Percentiles rank a stretch among this genome's conserved stretches.
These are phyloP conservation scores for Petrea volubilis DNA, from an alignment of 257 asterid species.

Conservation along the genomic window DNA sequence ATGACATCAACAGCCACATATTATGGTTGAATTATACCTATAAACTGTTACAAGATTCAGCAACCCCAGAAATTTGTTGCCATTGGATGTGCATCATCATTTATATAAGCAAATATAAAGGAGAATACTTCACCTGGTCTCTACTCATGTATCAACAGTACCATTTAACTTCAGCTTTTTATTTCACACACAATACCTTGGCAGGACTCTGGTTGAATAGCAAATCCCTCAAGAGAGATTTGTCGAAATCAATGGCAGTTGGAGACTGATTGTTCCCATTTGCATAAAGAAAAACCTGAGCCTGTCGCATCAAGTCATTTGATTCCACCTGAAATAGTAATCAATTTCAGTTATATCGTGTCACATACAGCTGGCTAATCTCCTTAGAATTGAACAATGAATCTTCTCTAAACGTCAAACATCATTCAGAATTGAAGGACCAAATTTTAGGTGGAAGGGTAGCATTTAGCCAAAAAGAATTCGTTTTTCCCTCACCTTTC, in stretches of 20 bases:
- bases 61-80: background rate
- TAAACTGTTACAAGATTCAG: background rate
- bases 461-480: background rate
- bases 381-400: background rate
- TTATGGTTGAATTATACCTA: background rate
- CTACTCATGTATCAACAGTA: background rate
- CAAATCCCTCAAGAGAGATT: conserved; percentile 73
- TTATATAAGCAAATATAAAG: background rate
- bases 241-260: conserved; percentile 86
- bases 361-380: background rate
- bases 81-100: background rate
- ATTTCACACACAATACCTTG: conserved; percentile 54
- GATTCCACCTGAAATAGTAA: conserved; percentile 65
- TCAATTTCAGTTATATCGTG: conserved; percentile 14
- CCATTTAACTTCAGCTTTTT: background rate
- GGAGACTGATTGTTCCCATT: conserved; percentile 82
- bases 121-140: background rate
- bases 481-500: conserved; percentile 1
- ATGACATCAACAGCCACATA: background rate
- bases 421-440: background rate
- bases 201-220: conserved; percentile 91
- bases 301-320: conserved; percentile 79
- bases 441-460: conserved; percentile 13
- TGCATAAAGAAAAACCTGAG: conserved; percentile 82
- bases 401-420: background rate